Conservation (phyloP, 2,329 filamentous ascomycete species). For the Proliferodiscus dingleyae region DNA sequence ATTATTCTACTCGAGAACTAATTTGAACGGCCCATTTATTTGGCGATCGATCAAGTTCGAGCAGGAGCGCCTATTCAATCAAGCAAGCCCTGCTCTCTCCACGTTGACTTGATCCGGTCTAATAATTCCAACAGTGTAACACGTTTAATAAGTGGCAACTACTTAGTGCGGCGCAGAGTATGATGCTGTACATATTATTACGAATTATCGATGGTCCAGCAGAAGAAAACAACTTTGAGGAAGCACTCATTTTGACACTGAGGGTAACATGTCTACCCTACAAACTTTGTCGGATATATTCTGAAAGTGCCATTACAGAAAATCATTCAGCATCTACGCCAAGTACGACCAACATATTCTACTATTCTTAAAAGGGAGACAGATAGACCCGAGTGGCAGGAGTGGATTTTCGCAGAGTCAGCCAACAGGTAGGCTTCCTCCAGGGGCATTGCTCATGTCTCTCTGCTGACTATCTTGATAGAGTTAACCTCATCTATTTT, state of each 20-base stretch:
- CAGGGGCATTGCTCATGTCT: no score
- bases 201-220: slow-evolving; percentile 1
- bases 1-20: no score
- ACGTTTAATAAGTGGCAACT: neutral
- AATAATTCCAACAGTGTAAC: neutral
- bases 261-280: neutral
- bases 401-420: slow-evolving; percentile 1
- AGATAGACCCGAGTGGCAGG: neutral
- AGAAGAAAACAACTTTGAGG: neutral
- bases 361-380: neutral
- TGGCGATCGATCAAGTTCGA: neutral
- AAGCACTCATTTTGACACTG: neutral
- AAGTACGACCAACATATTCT: neutral
- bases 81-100: neutral
- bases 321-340: neutral
- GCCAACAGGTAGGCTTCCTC: no score
- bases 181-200: slow-evolving; percentile 1
- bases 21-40: neutral
- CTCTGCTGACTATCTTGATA: neutral
- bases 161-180: neutral
- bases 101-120: neutral
- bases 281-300: neutral
- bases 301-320: neutral
- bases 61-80: neutral
- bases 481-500: neutral